Evolutionary conservation across 192 early-diverging fungal genomes (phyloP), one percentile per base, ranked within the genome.

Genomic region (Podila clonocystis): DNA sequence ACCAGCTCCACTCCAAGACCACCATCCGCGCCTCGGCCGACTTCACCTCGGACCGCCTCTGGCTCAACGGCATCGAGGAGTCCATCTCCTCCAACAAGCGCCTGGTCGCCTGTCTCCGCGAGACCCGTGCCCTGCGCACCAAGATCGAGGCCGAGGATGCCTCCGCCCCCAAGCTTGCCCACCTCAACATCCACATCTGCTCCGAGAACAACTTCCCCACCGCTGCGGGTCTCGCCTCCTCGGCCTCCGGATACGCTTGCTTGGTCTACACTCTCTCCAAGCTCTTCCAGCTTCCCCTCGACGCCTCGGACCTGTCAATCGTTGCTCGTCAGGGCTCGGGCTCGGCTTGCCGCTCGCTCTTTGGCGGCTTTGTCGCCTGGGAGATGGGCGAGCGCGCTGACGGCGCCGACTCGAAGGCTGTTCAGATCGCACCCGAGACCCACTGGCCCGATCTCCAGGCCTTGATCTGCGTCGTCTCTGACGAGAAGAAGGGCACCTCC

Each of bases 181-280:
- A 71, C 34, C 91, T 88, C 77, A 62, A 82, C n/a, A 78, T 99
- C 62, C 95, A 95, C 71, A 91, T 99, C 52, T 93, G 91, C 77
- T 98, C 97, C n/a, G 94, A 93, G 70, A 99, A 99, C 91, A 99
- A 99, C 87, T 99, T 99, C 86, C 98, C 98, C 22, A 99, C 98
- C 8, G 98, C 98, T 28, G 98, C 98, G 1, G 98, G 98, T 9
- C 87, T 99, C 31, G 98, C 98, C 9, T 99, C 97, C 57, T 97
- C 95, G 11, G 98, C 98, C 15, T 95, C 95, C 29, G 98, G 98
- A 7, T 97, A 96, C 48, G 97, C 98, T 30, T 95, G 94, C 70
- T 86, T 99, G 61, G 95, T 96, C 31, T 96, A 91, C 62, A 92
- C 95, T 0, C 82, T 99, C 57, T 87, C 92, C 24, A 67, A 90